Evolutionary conservation across 495 filamentous ascomycete species (phyloP).

Genomic region (Aspergillus campestris): DNA sequence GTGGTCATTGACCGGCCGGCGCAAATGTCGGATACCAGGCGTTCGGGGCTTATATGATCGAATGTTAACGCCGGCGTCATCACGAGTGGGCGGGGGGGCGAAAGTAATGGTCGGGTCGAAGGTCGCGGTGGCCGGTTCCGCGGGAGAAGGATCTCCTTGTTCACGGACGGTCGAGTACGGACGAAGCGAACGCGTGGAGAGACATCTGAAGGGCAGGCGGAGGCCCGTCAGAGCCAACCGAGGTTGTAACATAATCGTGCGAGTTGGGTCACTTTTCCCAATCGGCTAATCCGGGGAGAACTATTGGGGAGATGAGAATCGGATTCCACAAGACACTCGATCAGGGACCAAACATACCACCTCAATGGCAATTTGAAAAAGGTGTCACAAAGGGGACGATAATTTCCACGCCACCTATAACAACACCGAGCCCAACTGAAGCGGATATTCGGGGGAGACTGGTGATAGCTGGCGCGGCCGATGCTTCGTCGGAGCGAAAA

Average conservation of each 20-base stretch:
- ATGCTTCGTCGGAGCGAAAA: constrained; percentile 12
- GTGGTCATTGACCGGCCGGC: constrained; percentile 88
- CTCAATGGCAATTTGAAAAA: not conserved
- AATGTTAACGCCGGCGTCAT: constrained; percentile 35
- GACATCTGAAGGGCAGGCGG: constrained; percentile 39
- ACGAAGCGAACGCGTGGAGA: constrained; percentile 33
- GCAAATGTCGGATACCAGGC: constrained; percentile 86
- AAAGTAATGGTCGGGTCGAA: constrained; percentile 34
- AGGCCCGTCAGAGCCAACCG: constrained; percentile 47
- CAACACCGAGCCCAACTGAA: constrained; percentile 5
- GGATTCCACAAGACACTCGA: not conserved
- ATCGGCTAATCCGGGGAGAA: constrained; percentile 1
- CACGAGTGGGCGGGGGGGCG: constrained; percentile 37
- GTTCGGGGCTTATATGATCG: constrained; percentile 92
- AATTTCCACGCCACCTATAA: not conserved
- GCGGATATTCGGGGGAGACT: constrained; percentile 1
- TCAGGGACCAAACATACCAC: not conserved
- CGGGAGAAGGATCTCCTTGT: constrained; percentile 23
- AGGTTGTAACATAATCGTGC: constrained; percentile 52
- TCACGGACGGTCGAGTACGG: constrained; percentile 48
- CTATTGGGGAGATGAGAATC: not conserved
- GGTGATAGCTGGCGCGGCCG: constrained; percentile 2
- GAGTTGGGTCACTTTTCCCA: constrained; percentile 5
- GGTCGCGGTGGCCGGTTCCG: constrained; percentile 20
- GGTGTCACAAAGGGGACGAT: not conserved